Percentiles rank a stretch among this genome's conserved stretches.
Conservation (phyloP, 2,329 filamentous ascomycete species). For the Fusarium incarnatum region DNA sequence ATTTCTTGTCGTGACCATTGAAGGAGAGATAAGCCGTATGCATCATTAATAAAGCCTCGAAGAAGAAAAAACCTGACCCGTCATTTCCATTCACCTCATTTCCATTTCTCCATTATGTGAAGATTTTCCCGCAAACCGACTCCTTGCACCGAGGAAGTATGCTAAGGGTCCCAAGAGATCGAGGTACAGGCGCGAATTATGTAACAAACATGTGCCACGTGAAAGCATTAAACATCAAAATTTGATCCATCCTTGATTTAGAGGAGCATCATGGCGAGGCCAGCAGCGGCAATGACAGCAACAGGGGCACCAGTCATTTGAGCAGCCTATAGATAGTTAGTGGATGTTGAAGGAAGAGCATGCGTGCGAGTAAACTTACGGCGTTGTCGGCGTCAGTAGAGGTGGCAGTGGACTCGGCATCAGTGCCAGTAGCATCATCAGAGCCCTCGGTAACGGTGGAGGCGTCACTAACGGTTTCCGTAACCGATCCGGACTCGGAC, state of each 20-base stretch:
- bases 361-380: conserved; percentile 44
- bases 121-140: conserved; percentile 44
- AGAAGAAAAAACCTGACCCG: conserved; percentile 44
- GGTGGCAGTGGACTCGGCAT: conserved; percentile 38
- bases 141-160: conserved; percentile 42
- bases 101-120: conserved; percentile 43
- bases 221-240: conserved; percentile 44
- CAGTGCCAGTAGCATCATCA: conserved; percentile 25
- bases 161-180: conserved; percentile 46
- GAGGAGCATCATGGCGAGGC: conserved; percentile 61
- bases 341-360: not conserved
- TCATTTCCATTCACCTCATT: conserved; percentile 48
- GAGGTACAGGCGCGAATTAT: conserved; percentile 56
- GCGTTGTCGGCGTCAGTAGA: conserved; percentile 43
- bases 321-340: conserved; percentile 47
- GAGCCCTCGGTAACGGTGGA: conserved; percentile 30
- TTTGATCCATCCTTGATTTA: conserved; percentile 50
- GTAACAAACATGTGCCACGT: conserved; percentile 56
- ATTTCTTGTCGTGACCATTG: conserved; percentile 51
- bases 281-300: conserved; percentile 62
- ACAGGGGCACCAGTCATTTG: conserved; percentile 59
- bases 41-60: conserved; percentile 51
- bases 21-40: conserved; percentile 52
- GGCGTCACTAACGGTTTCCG: conserved; percentile 39
- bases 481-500: conserved; percentile 27